phyloP scores from a whole-genome alignment of 208 protist genomes.

The Leishmania amazonensis region DNA sequence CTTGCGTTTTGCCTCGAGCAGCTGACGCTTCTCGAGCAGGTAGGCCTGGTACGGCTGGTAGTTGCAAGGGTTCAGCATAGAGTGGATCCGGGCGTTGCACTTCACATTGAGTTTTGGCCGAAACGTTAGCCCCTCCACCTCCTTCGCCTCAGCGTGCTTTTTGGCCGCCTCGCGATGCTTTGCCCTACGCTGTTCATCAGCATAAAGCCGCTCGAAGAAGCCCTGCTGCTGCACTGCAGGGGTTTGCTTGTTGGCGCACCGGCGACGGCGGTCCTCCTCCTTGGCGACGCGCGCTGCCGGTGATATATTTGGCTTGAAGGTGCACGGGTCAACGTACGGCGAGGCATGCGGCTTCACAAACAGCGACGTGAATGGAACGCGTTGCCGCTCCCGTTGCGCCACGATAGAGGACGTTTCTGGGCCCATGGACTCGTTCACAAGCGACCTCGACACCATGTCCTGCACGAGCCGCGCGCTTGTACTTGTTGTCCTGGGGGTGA shows the following conservation, averaged over 20 bases:
- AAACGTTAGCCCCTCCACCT: conserved; percentile 45
- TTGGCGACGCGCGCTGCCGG: conserved; percentile 27
- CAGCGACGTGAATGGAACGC: conserved; percentile 35
- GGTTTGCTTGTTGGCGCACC: background rate
- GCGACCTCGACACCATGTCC: conserved; percentile 52
- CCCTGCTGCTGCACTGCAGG: conserved; percentile 1
- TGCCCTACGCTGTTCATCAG: conserved; percentile 33
- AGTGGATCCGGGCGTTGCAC: conserved; percentile 49
- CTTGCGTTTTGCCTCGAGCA: conserved; percentile 33
- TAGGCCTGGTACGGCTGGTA: conserved; percentile 46
- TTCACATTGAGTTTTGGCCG: conserved; percentile 46
- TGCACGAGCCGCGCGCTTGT: conserved; percentile 58
- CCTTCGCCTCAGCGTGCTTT: conserved; percentile 40
- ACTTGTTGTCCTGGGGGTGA: conserved; percentile 60
- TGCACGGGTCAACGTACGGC: conserved; percentile 71
- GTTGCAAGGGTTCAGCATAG: conserved; percentile 54
- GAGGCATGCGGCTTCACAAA: conserved; percentile 66
- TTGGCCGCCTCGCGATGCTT: conserved; percentile 26
- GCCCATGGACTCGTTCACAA: conserved; percentile 33
- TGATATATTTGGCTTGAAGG: conserved; percentile 69
- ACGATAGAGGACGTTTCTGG: conserved; percentile 33
- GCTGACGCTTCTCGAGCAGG: conserved; percentile 33
- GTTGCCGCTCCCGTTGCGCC: conserved; percentile 25
- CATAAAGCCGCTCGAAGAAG: conserved; percentile 39
- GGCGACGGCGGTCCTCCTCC: conserved; percentile 10